Conservation (phyloP, 164 flowering plant species). For the Dillenia turbinata region DNA sequence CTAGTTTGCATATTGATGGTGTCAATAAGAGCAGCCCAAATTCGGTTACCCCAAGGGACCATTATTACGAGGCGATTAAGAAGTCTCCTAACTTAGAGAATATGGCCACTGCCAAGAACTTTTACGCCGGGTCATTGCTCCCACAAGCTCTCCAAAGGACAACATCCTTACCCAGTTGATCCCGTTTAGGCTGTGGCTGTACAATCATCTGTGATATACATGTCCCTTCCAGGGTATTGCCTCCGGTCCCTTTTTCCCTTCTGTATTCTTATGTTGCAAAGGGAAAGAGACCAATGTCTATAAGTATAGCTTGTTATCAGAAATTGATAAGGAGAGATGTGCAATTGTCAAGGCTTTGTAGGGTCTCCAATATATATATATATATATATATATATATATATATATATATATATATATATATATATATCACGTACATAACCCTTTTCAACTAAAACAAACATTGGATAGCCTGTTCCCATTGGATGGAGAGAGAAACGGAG, state of each 20-base stretch:
- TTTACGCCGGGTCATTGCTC: constrained; percentile 21
- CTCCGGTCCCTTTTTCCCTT: too few relatives aligned
- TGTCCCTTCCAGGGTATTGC: too few relatives aligned
- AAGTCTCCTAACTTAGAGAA: constrained; percentile 1
- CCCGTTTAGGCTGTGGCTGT: constrained; percentile 20
- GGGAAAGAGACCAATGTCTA: too few relatives aligned
- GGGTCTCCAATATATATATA: neutral
- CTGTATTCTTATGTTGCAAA: too few relatives aligned
- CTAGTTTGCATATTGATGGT: neutral
- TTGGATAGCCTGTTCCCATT: too few relatives aligned
- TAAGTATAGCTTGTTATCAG: too few relatives aligned
- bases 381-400: neutral
- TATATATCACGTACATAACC: constrained; percentile 9
- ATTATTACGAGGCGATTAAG: constrained; percentile 12
- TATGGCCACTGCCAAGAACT: constrained; percentile 13
- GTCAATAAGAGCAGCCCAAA: constrained; percentile 20
- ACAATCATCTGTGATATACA: too few relatives aligned
- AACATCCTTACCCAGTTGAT: constrained; percentile 41
- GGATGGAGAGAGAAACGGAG: too few relatives aligned
- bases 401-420: neutral
- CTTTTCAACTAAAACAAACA: constrained; percentile 3
- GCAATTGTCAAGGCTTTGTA: too few relatives aligned
- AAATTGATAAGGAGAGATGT: too few relatives aligned
- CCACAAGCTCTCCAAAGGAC: constrained; percentile 34
- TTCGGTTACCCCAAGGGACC: constrained; percentile 20